Conservation (phyloP, 768 basidiomycete species). For the Asterophora parasitica region DNA sequence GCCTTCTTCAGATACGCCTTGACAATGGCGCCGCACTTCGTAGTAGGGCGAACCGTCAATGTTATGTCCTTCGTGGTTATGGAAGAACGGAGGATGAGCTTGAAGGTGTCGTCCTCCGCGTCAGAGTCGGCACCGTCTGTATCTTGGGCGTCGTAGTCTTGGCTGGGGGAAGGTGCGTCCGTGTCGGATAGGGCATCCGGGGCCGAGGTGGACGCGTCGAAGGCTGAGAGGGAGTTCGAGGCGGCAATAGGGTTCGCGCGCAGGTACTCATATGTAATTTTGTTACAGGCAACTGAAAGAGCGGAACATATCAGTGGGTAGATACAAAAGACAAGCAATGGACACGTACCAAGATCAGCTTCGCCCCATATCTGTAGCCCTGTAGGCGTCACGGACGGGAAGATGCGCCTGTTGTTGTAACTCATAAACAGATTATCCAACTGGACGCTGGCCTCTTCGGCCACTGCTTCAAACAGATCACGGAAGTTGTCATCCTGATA, state of each 20-base stretch:
- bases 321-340: background rate
- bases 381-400: constrained; percentile 63
- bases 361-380: constrained; percentile 64
- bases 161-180: constrained; percentile 11
- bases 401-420: constrained; percentile 59
- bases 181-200: constrained; percentile 15
- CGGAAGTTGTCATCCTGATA: constrained; percentile 61
- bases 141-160: constrained; percentile 18
- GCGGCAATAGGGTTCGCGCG: constrained; percentile 27
- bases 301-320: background rate
- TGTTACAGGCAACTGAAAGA: constrained; percentile 59
- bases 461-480: constrained; percentile 58
- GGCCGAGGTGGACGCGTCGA: constrained; percentile 3
- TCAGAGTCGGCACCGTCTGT: constrained; percentile 36
- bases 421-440: constrained; percentile 53
- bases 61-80: constrained; percentile 47
- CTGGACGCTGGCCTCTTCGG: constrained; percentile 54
- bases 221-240: constrained; percentile 2
- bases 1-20: constrained; percentile 70
- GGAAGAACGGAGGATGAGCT: constrained; percentile 59
- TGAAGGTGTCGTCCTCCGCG: constrained; percentile 53
- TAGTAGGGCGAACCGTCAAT: constrained; percentile 67
- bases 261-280: constrained; percentile 58
- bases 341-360: constrained; percentile 54
- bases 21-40: constrained; percentile 73